Base-by-base conservation (phyloP, 176 grass and related monocot species). In the Zoysia japonica region DNA sequence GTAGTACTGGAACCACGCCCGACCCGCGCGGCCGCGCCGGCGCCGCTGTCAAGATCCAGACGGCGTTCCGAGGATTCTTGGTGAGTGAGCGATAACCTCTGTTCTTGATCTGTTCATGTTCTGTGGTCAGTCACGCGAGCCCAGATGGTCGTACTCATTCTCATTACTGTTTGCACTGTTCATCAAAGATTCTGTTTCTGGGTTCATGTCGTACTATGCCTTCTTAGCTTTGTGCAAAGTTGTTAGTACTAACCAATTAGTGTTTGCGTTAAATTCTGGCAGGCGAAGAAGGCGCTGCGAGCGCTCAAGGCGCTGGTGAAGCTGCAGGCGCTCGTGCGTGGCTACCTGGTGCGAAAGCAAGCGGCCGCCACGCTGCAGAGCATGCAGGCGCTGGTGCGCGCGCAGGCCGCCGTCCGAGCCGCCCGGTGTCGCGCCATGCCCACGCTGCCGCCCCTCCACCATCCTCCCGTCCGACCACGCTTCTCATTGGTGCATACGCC, bases 241-340 rank as follows among this genome's bases (percentile, higher is more conserved):
- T 59, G 28, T 28, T 28, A 15, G 28, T 28, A n/a, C 15, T 10
- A 61, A 10, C 57, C n/a, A 28, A 28, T 28, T 28, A 28, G 28
- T 28, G 3, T 59, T 59, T 42, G 20, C 1, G 3, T 40, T 13
- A 28, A 28, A 28, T 28, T n/a, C 2, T 49, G 1, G 39, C 67
- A 98, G 95, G 92, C 95, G 16, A 93, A 90, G 83, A 98, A 98
- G 74, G 96, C 96, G 2, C 78, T 94, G 2, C 86, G 96, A 9
- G 96, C 96, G 64, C 90, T 98, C 5, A 98, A 93, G 89, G 88
- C 92, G 10, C 77, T 98, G 17, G 92, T 98, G 80, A 98, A 98
- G 86, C 72, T 98, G 80, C 96, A 98, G 70, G 96, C 96, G 19
- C 78, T 94, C 5, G 92, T 95, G 52, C 85, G 96, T 12, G 96